These are phyloP conservation scores for Lactarius sp. DNA, from an alignment of 768 basidiomycete species.

Conservation along the genomic window DNA sequence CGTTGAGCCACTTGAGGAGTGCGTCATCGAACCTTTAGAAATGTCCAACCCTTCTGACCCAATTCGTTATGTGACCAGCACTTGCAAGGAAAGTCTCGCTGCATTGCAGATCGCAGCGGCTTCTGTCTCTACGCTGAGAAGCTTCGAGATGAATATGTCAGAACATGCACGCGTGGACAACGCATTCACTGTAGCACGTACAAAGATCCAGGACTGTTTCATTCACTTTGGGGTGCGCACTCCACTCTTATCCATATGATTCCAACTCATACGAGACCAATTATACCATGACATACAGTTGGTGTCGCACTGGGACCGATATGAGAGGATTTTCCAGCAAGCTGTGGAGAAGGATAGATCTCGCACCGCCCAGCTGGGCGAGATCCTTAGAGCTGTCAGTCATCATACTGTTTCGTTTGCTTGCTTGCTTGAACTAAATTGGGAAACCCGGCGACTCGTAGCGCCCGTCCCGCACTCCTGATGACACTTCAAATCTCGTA, in stretches of 20 bases:
- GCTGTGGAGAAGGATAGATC: slow-evolving; percentile 20
- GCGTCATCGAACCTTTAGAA: not conserved
- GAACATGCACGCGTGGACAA: slow-evolving; percentile 6
- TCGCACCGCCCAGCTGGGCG: slow-evolving; percentile 8
- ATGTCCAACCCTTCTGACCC: not conserved
- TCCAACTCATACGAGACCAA: not conserved
- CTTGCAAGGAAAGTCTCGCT: slow-evolving; percentile 10
- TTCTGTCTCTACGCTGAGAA: not conserved
- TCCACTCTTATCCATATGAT: not conserved
- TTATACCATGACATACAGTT: not conserved
- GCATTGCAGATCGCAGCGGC: slow-evolving; percentile 12
- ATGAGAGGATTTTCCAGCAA: slow-evolving; percentile 18
- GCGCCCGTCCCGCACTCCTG: slow-evolving; percentile 8
- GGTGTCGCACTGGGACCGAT: slow-evolving; percentile 12
- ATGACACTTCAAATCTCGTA: slow-evolving; percentile 4
- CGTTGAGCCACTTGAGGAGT: slow-evolving; percentile 20
- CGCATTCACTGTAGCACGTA: slow-evolving; percentile 4
- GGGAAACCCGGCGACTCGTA: not conserved
- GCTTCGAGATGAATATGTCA: slow-evolving; percentile 10
- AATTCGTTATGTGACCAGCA: not conserved
- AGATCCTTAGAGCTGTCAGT: slow-evolving; percentile 19
- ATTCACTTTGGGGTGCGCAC: slow-evolving; percentile 15
- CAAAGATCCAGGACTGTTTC: slow-evolving; percentile 16
- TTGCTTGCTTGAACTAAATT: not conserved
- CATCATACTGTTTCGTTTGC: too few relatives aligned